A percentile compares a stretch with the other conserved stretches of the same genome.
Conservation (phyloP, 257 asterid species). For the Capsicum pubescens region DNA sequence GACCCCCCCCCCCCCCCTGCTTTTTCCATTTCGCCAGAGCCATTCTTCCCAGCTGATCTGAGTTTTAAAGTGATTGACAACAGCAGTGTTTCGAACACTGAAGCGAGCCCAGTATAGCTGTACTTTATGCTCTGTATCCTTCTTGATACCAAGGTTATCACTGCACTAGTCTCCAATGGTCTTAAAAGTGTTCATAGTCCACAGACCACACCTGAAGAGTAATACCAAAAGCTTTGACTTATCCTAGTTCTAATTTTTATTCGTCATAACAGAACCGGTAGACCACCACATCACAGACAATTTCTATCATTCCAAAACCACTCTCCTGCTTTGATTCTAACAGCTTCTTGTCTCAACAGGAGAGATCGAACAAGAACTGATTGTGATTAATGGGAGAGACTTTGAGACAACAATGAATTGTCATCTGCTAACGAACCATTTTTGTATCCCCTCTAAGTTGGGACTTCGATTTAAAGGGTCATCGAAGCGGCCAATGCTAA, state of each 20-base stretch:
- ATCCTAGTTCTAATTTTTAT: not conserved
- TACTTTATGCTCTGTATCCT: not conserved
- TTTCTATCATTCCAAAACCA: conserved; percentile 17
- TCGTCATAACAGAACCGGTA: too few species aligned
- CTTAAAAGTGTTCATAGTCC: not conserved
- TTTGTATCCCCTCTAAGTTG: not conserved
- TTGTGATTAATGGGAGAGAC: not conserved
- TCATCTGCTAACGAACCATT: conserved; percentile 4
- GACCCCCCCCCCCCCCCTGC: not conserved
- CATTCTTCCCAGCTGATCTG: conserved; percentile 6
- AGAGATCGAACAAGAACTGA: not conserved
- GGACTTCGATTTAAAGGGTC: not conserved
- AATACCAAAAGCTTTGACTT: not conserved
- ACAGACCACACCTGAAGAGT: not conserved
- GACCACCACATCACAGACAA: not conserved
- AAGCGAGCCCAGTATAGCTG: not conserved
- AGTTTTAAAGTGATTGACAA: not conserved
- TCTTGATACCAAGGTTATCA: not conserved
- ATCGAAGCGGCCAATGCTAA: too few species aligned
- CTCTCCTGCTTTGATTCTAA: conserved; percentile 2
- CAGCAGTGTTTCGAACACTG: not conserved
- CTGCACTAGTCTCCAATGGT: not conserved
- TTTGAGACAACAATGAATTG: not conserved
- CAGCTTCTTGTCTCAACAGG: not conserved
- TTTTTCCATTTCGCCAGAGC: not conserved